phyloP scores from a whole-genome alignment of 371 early-diverging fungal species.

The Mucor indicus region DNA sequence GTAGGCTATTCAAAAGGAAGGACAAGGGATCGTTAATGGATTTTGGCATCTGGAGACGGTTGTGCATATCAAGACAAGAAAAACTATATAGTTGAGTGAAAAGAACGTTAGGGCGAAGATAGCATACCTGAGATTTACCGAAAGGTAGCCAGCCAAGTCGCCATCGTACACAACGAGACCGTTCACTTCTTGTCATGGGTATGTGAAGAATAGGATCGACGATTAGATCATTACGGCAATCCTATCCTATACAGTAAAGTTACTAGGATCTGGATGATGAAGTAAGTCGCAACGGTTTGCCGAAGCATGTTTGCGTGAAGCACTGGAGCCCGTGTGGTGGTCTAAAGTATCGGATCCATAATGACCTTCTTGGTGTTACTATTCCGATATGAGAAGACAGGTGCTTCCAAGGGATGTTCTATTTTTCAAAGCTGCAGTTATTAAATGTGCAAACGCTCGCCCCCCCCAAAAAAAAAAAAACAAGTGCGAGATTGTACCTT shows the following conservation, averaged over 20 bases:
- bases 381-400: conserved; percentile 9
- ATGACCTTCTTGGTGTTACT: conserved; percentile 10
- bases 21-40: no score
- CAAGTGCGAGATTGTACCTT: conserved; percentile 7
- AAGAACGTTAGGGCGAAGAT: no score
- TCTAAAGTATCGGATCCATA: conserved; percentile 5
- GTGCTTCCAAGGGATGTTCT: conserved; percentile 3
- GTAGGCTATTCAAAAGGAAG: no score
- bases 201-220: no score
- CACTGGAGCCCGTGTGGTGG: conserved; percentile 3
- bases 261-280: conserved; percentile 7
- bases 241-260: conserved; percentile 1
- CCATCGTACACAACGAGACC: no score
- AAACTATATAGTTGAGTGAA: no score
- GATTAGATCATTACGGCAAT: no score
- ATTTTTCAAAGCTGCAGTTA: conserved; percentile 10
- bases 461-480: conserved; percentile 5
- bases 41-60: no score
- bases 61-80: no score
- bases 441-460: conserved; percentile 6
- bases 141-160: no score
- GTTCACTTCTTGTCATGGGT: no score
- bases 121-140: no score
- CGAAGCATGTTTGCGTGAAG: conserved; percentile 9
- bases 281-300: conserved; percentile 8